A percentile compares a stretch with the other conserved stretches of the same genome.
phyloP scores from a whole-genome alignment of 1,284 basidiomycete genomes.

The Ganoderma sinense region DNA sequence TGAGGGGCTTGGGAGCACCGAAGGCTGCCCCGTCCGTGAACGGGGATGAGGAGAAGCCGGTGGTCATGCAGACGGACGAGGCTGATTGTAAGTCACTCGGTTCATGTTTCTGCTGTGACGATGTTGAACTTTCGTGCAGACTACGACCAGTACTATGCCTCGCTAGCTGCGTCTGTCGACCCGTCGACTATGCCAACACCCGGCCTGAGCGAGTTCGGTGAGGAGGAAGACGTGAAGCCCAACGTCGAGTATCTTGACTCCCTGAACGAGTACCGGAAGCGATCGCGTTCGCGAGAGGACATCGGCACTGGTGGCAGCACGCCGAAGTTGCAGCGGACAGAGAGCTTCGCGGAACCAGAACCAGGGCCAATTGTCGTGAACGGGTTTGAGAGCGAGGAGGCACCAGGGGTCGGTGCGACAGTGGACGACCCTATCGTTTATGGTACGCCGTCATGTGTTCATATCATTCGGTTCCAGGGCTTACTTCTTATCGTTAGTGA shows the following conservation, averaged over 20 bases:
- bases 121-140: conserved; percentile 47
- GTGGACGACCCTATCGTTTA: conserved; percentile 66
- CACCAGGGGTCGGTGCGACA: conserved; percentile 22
- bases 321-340: conserved; percentile 56
- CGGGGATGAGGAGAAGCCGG: conserved; percentile 65
- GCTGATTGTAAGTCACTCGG: conserved; percentile 61
- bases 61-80: conserved; percentile 54
- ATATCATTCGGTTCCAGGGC: not conserved
- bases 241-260: conserved; percentile 69
- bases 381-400: conserved; percentile 28
- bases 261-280: conserved; percentile 72
- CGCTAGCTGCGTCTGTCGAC: conserved; percentile 67
- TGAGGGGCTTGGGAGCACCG: conserved; percentile 53
- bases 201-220: conserved; percentile 53
- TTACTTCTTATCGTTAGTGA: conserved; percentile 53
- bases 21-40: conserved; percentile 46
- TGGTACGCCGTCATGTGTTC: conserved; percentile 52
- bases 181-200: conserved; percentile 68
- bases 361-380: not conserved
- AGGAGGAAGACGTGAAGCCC: conserved; percentile 75
- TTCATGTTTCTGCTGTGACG: not conserved
- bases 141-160: conserved; percentile 83
- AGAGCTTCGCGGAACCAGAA: conserved; percentile 34
- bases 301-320: conserved; percentile 47
- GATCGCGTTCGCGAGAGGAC: conserved; percentile 72